phyloP scores from a whole-genome alignment of 805 yeast species.

The Barnettozyma sp. region DNA sequence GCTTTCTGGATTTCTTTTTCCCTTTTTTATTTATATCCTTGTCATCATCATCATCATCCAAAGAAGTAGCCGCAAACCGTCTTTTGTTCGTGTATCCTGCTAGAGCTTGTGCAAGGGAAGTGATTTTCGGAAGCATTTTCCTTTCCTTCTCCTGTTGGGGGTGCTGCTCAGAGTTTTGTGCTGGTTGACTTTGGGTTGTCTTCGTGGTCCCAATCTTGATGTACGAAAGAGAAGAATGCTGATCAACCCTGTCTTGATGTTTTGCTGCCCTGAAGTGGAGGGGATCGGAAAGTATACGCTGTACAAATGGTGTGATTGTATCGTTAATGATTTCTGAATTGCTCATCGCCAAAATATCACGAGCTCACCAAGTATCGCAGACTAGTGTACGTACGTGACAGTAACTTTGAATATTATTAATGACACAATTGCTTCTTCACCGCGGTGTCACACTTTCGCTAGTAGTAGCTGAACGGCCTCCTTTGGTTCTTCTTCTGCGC shows the following conservation, averaged over 20 bases:
- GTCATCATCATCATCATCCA: conserved; percentile 16
- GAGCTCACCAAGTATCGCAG: no score
- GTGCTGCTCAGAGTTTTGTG: no score
- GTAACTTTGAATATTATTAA: no score
- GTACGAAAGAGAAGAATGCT: conserved; percentile 43
- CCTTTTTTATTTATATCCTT: conserved; percentile 16
- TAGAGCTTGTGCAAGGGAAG: conserved; percentile 23
- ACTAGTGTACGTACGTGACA: no score
- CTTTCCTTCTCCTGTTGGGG: conserved; percentile 5
- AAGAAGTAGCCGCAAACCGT: no score
- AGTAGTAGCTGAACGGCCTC: no score
- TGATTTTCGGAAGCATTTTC: conserved; percentile 9
- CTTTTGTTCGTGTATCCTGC: conserved; percentile 25
- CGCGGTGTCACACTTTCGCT: no score
- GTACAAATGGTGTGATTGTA: conserved; percentile 48
- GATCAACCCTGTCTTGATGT: conserved; percentile 42
- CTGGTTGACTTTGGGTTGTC: conserved; percentile 7
- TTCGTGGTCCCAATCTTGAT: conserved; percentile 25
- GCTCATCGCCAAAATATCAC: conserved; percentile 16
- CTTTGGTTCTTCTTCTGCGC: no score
- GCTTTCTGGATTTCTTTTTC: conserved; percentile 17
- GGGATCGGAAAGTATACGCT: conserved; percentile 55
- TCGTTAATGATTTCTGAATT: conserved; percentile 25
- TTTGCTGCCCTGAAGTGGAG: conserved; percentile 57
- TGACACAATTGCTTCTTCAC: no score